These are phyloP conservation scores for Lentinula sp. DNA, from an alignment of 768 basidiomycete species.

Conservation along the genomic window DNA sequence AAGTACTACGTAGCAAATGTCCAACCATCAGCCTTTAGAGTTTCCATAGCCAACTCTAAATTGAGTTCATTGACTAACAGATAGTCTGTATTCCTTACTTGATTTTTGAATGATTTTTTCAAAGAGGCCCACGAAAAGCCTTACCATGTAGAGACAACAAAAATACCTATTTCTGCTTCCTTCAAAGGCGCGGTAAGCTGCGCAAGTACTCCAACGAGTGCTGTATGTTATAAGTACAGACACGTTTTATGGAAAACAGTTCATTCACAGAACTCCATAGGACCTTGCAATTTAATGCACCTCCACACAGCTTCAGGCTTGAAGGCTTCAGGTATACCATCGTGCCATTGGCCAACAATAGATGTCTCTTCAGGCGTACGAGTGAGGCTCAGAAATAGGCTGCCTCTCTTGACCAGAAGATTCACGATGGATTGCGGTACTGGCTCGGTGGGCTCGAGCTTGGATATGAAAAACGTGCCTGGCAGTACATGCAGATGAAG, in stretches of 20 bases:
- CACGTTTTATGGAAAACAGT: neutral
- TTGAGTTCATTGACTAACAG: conserved; percentile 46
- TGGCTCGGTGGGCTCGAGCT: conserved; percentile 27
- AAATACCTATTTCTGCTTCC: conserved; percentile 45
- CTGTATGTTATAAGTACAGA: conserved; percentile 21
- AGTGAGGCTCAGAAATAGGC: conserved; percentile 46
- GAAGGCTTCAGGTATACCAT: conserved; percentile 27
- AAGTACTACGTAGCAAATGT: conserved; percentile 19
- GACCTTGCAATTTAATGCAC: conserved; percentile 58
- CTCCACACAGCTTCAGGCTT: conserved; percentile 41
- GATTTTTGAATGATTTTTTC: neutral
- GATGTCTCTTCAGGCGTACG: conserved; percentile 58
- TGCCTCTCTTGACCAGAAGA: conserved; percentile 17
- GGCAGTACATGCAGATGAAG: conserved; percentile 41
- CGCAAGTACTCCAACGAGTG: conserved; percentile 50
- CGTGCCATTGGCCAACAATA: conserved; percentile 40
- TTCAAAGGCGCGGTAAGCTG: conserved; percentile 50
- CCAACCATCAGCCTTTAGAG: conserved; percentile 50
- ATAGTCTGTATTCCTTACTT: conserved; percentile 61
- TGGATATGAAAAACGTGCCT: conserved; percentile 38
- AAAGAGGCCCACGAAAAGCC: neutral
- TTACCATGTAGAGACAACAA: conserved; percentile 60
- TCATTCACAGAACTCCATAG: conserved; percentile 57
- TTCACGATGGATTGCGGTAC: conserved; percentile 29
- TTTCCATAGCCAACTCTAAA: conserved; percentile 31